Evolutionary conservation across 1,284 basidiomycete genomes (phyloP), one percentile per base, ranked within the genome.

Genomic region (Sporisorium scitamineum): DNA sequence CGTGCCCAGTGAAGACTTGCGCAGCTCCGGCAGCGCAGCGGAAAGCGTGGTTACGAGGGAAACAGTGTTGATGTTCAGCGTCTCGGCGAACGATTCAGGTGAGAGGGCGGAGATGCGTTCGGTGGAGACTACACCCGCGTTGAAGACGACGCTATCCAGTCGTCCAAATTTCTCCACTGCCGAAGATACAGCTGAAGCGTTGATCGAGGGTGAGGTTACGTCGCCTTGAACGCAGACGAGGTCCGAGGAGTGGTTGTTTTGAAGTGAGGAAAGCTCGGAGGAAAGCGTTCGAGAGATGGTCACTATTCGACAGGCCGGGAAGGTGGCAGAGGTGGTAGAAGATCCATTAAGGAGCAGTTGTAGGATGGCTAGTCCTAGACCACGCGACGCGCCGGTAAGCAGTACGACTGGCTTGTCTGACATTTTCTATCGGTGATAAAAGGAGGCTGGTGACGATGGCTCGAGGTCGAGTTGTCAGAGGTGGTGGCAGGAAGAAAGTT

Each of bases 21-120:
- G 90, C 70, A 95, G 86, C 63, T 88, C 87, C 6, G 94, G 93
- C 4, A 94, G 86, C 5, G 90, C 86, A 5, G 88, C 87, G 62
- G 90, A 88, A 41, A 94, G 80, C 13, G 92, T 89, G 13, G 89
- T 88, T 53, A 94, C 85, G 44, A 94, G 87, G 1, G 93, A 92
- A 86, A 94, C 93, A 84, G 94, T 91, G 85, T 95, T 95, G 86
- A 93, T 87, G 77, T 94, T 92, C 57, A 88, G 85, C 92, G 92
- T 80, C 90, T 85, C 27, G 1, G 76, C 61, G 39, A 84, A 80
- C 0, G 7, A 88, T 11, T 86, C 79, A 88, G 91, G 91, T 90
- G 93, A n/a, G 16, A 67, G 53, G 16, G 64, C 50, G 4, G 55
- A 61, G 11, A 72, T 45, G 88, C 89, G 39, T 8, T 54, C 26